Evolutionary conservation across 1,139 yeast species (phyloP), one percentile per base, ranked within the genome.

Genomic region (Scheffersomyces quercinus): DNA sequence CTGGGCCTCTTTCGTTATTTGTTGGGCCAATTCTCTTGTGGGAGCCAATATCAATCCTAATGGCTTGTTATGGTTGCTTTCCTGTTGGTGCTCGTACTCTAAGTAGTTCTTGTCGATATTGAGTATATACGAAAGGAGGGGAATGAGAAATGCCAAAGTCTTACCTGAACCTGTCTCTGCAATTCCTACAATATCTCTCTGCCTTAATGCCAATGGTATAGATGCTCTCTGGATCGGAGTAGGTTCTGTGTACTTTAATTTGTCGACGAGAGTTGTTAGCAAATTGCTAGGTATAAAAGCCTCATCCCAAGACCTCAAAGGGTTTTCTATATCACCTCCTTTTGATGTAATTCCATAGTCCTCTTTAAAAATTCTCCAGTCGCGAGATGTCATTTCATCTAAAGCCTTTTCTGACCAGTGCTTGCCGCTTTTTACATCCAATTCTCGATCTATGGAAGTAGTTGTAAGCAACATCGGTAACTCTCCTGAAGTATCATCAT

Each of bases 141-240:
- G 97, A 38, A 90, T 72, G 48, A 90, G 81, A 61, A 88, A 91
- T 0, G 97, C 95, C 47, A 88, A 80, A 0, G 97, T 91, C 64
- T 91, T 91, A 58, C 97, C 98, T 1, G 97, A 90, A 59, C 97
- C 98, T 4, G 98, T 91, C 53, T 90, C 93, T 0, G 98, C 97
- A n/a, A 91, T 79, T 24, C 97, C 98, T 24, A 91, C 75, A 4
- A 89, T 74, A 60, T 93, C 97, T 35, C 77, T 62, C 3, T 73
- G 67, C 0, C 68, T 60, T 30, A 86, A 53, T 0, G 88, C 88
- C 37, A 86, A 71, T 0, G 97, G 97, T 10, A 91, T 81, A 0
- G 97, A 78, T 0, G 95, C 95, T 48, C 97, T 67, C 59, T 93
- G 99, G 46, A 93, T 85, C 0, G 98, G 93, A 0, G 97, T 88